These are phyloP conservation scores for Vanilla planifolia DNA, from an alignment of 106 monocot genomes.

Conservation along the genomic window DNA sequence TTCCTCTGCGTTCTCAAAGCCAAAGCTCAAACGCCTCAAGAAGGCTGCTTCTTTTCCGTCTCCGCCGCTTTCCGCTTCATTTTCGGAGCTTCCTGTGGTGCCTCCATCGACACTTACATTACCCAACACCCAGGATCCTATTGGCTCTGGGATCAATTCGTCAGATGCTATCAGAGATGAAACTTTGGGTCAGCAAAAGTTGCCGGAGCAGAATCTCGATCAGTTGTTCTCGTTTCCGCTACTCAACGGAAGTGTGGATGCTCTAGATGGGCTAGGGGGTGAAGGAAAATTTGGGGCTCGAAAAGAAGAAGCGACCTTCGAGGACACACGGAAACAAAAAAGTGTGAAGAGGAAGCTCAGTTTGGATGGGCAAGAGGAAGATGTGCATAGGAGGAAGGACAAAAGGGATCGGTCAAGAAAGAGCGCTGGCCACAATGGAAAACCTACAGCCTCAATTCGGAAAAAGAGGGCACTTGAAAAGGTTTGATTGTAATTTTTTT, in stretches of 20 bases:
- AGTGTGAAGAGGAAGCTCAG: slow-evolving; percentile 53
- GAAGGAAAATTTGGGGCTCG: neutral
- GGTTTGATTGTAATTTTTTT: slow-evolving; percentile 18
- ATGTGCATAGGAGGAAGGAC: slow-evolving; percentile 26
- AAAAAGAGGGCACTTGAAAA: slow-evolving; percentile 49
- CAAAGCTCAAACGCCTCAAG: slow-evolving; percentile 47
- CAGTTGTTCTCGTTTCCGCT: slow-evolving; percentile 37
- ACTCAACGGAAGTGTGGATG: neutral
- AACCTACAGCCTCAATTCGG: slow-evolving; percentile 30
- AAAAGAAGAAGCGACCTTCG: slow-evolving; percentile 6
- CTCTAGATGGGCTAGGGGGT: neutral
- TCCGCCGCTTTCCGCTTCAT: neutral
- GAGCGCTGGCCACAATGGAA: slow-evolving; percentile 4
- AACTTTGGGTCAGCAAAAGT: slow-evolving; percentile 2
- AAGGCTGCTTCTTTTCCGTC: slow-evolving; percentile 9
- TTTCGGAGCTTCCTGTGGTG: too few relatives aligned
- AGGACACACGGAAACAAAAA: slow-evolving; percentile 25
- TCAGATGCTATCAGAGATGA: neutral
- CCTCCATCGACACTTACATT: neutral
- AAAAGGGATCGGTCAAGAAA: slow-evolving; percentile 17
- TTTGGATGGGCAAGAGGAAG: slow-evolving; percentile 29
- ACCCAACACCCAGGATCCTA: neutral
- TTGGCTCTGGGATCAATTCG: neutral
- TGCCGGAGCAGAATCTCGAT: slow-evolving; percentile 37
- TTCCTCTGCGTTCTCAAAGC: slow-evolving; percentile 15